phyloP scores from a whole-genome alignment of 257 asterid genomes.

The Salvia rosmarinus region DNA sequence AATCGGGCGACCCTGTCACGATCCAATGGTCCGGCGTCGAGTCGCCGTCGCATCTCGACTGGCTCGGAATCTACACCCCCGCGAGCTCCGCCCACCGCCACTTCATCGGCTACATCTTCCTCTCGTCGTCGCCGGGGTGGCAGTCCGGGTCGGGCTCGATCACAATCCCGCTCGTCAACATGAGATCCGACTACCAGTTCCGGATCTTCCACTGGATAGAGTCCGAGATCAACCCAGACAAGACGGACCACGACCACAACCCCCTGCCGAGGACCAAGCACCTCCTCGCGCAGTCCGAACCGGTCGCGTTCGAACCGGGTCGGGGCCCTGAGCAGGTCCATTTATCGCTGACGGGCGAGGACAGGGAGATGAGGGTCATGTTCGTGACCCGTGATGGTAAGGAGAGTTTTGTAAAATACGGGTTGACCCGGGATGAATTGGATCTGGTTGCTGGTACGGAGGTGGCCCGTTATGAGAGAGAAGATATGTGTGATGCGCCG shows the following conservation, averaged over 20 bases:
- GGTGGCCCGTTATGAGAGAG: slow-evolving; percentile 76
- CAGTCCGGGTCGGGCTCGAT: slow-evolving; percentile 80
- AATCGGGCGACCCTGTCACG: slow-evolving; percentile 70
- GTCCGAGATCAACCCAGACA: slow-evolving; percentile 64
- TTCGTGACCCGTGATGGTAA: slow-evolving; percentile 82
- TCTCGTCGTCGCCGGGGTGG: slow-evolving; percentile 69
- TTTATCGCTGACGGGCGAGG: slow-evolving; percentile 72
- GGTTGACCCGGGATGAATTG: slow-evolving; percentile 50
- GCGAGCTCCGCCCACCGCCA: slow-evolving; percentile 54
- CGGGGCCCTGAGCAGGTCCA: slow-evolving; percentile 92
- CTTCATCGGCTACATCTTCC: slow-evolving; percentile 80
- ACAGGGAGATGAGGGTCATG: slow-evolving; percentile 94
- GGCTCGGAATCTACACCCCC: slow-evolving; percentile 89
- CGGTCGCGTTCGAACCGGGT: slow-evolving; percentile 51
- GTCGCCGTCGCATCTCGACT: slow-evolving; percentile 73
- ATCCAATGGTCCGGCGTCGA: slow-evolving; percentile 73
- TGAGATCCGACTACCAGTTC: slow-evolving; percentile 79
- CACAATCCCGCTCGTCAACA: slow-evolving; percentile 66
- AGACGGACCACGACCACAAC: slow-evolving; percentile 75
- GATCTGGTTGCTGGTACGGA: slow-evolving; percentile 47
- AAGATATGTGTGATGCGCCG: slow-evolving; percentile 84
- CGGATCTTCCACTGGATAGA: slow-evolving; percentile 82
- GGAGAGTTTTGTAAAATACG: slow-evolving; percentile 67
- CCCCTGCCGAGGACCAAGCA: slow-evolving; percentile 86
- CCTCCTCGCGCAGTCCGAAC: slow-evolving; percentile 65